Evolutionary conservation across 192 early-diverging fungal genomes (phyloP), one percentile per base, ranked within the genome.

Genomic region (Lobulomyces angularis): DNA sequence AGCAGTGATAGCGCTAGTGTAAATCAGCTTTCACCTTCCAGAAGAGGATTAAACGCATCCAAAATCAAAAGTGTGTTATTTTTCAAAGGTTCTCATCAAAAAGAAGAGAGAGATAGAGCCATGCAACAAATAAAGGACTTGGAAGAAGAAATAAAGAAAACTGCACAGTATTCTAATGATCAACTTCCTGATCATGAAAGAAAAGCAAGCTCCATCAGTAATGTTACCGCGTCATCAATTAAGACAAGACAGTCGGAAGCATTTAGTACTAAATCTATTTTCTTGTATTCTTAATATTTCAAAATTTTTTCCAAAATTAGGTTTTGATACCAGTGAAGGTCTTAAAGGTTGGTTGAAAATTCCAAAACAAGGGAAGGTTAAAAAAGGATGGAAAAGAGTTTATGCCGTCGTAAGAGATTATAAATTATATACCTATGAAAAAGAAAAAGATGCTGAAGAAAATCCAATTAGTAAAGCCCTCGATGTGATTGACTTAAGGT

Each of bases 361-460:
- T 6, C 69, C 69, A 19, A 72, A 72, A 44, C 59, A 47, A 21
- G 64, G 64, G 3, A 67, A 65, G 43, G 62, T 67, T 19, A 61
- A 60, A 43, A 64, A 62, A 31, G 69, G 69, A 3, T 72, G 69
- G 69, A 43, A 45, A 21, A n/a, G 35, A 22, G 37, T 41, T 18
- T 67, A 51, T 45, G 59, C 59, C 2, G 47, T 59, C 11, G 42
- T 72, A 2, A 19, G 47, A 8, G 62, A 72, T 12, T 27, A 38
- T 29, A 57, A 51, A 30, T 1, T 67, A 11, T 65, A 42, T 43
- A 42, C 60, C 23, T 67, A 54, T 37, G 61, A 67, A 19, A 33
- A 44, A 5, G 58, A 72, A 19, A 55, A 46, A 25, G 58, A 72
- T 29, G 18, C 17, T 50, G 32, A 28, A 1, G 64, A 59, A 5